Base-by-base conservation (phyloP, 202 grass and related monocot species). In the Schoenoplectus triqueter region DNA sequence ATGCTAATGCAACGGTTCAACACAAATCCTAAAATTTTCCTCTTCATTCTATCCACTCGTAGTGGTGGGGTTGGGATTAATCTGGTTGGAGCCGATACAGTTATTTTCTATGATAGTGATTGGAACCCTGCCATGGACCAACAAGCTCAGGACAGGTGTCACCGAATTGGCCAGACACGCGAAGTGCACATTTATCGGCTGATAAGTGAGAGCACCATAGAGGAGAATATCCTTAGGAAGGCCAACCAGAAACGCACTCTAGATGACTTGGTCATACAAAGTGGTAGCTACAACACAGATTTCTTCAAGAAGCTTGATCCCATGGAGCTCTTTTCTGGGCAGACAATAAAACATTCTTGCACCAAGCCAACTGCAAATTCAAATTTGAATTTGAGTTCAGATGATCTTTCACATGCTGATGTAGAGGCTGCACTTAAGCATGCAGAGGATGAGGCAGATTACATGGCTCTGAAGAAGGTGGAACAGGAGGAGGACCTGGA, bases 51-150 rank as follows among this genome's bases (percentile, higher is more conserved):
- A 85, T 99, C 96, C 50, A 99, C 96, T 78, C 96, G 96, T 57
- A 99, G 96, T 72, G 96, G 96, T 40, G 96, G 96, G 84, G 96
- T 99, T 19, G 96, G 96, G 57, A 95, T 99, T 86, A 99, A 99
- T 84, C 82, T 99, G 74, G 96, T 99, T 52, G 96, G 96, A 15
- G 96, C 96, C 65, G 96, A 99, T 81, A 99, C 96, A 78, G 96
- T 99, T 65, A 99, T 99, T 59, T 99, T 99, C 87, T 99, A 99
- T 69, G 96, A 99, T 42, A 99, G 96, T 86, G 96, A 99, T 39
- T 99, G 96, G 96, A 99, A 99, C 86, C 96, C 96, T 63, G 96
- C 96, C 83, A 99, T 99, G 96, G 96, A 99, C 85, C 96, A 94
- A 91, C 96, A 99, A 88, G 96, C 96, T 57, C 96, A 99, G 92